Percentiles rank a stretch among this genome's conserved stretches.
Conservation (phyloP, 441 rosid genomes). For the Codiaeum variegatum region DNA sequence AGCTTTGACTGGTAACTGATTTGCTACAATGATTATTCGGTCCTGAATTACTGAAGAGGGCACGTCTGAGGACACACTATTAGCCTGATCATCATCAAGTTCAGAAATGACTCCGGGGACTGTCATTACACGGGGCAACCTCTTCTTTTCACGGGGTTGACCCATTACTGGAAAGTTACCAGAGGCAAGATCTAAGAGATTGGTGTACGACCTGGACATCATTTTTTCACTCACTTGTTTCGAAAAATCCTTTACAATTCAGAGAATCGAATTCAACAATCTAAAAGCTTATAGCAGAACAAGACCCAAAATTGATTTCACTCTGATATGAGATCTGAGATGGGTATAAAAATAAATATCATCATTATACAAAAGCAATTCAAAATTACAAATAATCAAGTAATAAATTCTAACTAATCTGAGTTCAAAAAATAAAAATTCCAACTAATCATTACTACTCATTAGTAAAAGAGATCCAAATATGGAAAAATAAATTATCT, state of each 20-base stretch:
- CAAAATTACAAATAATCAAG: constrained; percentile 12
- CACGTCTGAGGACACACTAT: constrained; percentile 62
- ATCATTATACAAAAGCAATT: constrained; percentile 16
- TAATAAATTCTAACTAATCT: constrained; percentile 8
- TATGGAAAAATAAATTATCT: neutral
- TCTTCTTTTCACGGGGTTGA: constrained; percentile 52
- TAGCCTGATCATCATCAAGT: constrained; percentile 77
- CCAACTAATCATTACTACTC: neutral
- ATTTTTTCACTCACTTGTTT: constrained; percentile 33
- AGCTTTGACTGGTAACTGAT: constrained; percentile 72
- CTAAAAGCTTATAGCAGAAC: constrained; percentile 19
- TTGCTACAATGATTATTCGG: constrained; percentile 61
- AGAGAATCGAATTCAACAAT: constrained; percentile 25
- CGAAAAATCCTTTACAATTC: constrained; percentile 14
- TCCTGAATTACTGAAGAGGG: constrained; percentile 59
- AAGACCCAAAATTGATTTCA: constrained; percentile 19
- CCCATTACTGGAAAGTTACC: constrained; percentile 67
- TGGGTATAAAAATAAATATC: constrained; percentile 24
- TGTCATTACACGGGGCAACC: constrained; percentile 67
- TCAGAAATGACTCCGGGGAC: constrained; percentile 73
- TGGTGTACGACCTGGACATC: constrained; percentile 77
- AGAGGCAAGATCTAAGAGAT: constrained; percentile 81
- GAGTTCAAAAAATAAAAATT: no score
- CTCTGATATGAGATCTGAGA: constrained; percentile 40
- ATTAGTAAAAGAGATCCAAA: constrained; percentile 24